phyloP scores from a whole-genome alignment of 2,329 filamentous ascomycete species.

The Aspergillus thermomutatus region DNA sequence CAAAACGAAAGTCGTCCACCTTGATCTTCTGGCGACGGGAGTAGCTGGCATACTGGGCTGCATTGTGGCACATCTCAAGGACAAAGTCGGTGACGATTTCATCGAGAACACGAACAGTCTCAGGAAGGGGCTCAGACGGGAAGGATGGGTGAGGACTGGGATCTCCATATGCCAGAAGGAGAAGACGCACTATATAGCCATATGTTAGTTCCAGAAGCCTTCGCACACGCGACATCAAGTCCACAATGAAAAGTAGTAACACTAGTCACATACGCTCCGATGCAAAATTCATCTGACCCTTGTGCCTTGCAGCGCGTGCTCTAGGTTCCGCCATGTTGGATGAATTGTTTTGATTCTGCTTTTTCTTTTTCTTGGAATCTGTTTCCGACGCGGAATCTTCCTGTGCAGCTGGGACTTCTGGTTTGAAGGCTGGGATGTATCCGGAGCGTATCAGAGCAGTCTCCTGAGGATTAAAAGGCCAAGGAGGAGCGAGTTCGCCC shows the following conservation, averaged over 20 bases:
- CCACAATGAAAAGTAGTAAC: not conserved
- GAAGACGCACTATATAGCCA: constrained; percentile 33
- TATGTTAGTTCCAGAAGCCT: not conserved
- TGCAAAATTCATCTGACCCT: constrained; percentile 76
- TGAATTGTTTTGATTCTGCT: constrained; percentile 6
- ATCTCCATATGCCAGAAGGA: constrained; percentile 46
- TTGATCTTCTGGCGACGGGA: constrained; percentile 94
- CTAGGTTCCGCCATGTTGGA: constrained; percentile 65
- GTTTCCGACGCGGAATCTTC: not conserved
- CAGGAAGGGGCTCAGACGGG: constrained; percentile 70
- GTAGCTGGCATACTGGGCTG: constrained; percentile 79
- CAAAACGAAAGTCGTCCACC: constrained; percentile 96
- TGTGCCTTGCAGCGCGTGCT: constrained; percentile 73
- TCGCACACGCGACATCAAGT: not conserved
- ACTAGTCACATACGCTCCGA: constrained; percentile 60
- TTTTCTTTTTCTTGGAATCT: constrained; percentile 2
- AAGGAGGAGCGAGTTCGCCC: constrained; percentile 15
- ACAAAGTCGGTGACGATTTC: constrained; percentile 97
- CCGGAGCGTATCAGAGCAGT: constrained; percentile 21
- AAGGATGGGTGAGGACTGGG: constrained; percentile 58
- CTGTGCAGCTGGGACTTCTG: constrained; percentile 1
- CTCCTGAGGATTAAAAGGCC: constrained; percentile 21
- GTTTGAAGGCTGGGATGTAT: constrained; percentile 21
- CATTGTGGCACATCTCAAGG: constrained; percentile 87
- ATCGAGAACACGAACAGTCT: constrained; percentile 83